These are phyloP conservation scores for Iris macrosiphon DNA, from an alignment of 106 monocot genomes.

Conservation along the genomic window DNA sequence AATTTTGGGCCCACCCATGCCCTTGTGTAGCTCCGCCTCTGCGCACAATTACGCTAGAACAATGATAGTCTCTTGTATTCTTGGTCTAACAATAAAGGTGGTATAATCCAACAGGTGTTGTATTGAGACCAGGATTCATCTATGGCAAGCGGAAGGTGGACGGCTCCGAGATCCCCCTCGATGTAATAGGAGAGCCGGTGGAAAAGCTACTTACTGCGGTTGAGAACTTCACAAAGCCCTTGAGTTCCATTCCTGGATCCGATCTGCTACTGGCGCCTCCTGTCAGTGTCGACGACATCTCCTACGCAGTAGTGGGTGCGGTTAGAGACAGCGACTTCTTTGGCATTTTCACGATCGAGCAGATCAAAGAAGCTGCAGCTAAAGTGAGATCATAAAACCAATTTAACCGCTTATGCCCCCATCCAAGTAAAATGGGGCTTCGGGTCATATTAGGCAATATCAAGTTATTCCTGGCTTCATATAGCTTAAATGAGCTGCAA, in stretches of 20 bases:
- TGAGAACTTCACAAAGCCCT: slow-evolving; percentile 51
- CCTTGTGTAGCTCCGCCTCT: too few relatives aligned
- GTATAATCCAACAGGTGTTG: slow-evolving; percentile 53
- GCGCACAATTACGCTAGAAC: too few relatives aligned
- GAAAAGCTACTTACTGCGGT: slow-evolving; percentile 49
- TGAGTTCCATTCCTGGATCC: slow-evolving; percentile 62
- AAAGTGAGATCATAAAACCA: slow-evolving; percentile 38
- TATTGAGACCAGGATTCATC: slow-evolving; percentile 75
- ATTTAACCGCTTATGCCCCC: too few relatives aligned
- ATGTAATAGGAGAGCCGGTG: slow-evolving; percentile 64
- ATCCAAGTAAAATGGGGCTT: too few relatives aligned
- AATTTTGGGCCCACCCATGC: too few relatives aligned
- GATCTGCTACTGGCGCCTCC: slow-evolving; percentile 83
- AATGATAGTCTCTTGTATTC: too few relatives aligned
- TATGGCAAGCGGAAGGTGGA: slow-evolving; percentile 80
- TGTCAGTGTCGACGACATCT: slow-evolving; percentile 74
- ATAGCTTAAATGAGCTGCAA: too few relatives aligned
- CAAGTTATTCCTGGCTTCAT: too few relatives aligned
- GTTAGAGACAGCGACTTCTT: slow-evolving; percentile 64
- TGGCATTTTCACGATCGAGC: slow-evolving; percentile 84
- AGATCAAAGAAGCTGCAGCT: slow-evolving; percentile 84
- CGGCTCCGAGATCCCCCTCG: slow-evolving; percentile 70
- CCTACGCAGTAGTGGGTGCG: slow-evolving; percentile 57
- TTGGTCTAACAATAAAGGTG: too few relatives aligned
- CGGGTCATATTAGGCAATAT: too few relatives aligned